A percentile compares a stretch with the other conserved stretches of the same genome.
These are phyloP conservation scores for Epithele typhae DNA, from an alignment of 768 basidiomycete species.

Conservation along the genomic window DNA sequence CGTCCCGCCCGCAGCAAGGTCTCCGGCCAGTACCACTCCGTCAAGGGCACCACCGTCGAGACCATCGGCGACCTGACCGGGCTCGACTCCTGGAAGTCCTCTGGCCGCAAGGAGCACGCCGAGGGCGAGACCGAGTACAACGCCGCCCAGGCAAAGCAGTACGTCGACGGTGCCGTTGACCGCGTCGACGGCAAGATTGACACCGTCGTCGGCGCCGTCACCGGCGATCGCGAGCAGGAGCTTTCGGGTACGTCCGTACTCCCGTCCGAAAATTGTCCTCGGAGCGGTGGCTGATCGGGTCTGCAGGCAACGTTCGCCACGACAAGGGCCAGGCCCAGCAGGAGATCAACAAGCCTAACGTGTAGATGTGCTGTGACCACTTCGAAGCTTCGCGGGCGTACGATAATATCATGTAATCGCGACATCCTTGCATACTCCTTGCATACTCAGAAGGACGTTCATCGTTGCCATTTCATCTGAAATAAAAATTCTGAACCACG, in stretches of 20 bases:
- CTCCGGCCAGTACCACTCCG: constrained; percentile 35
- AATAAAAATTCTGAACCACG: too few relatives aligned
- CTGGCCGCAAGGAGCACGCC: constrained; percentile 46
- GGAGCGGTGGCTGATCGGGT: too few relatives aligned
- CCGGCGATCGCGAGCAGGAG: constrained; percentile 51
- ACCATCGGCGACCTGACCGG: constrained; percentile 41
- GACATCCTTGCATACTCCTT: too few relatives aligned
- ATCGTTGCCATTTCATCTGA: too few relatives aligned
- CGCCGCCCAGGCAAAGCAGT: constrained; percentile 46
- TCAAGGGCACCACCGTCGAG: constrained; percentile 34
- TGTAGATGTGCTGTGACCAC: too few relatives aligned
- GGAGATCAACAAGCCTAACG: constrained; percentile 45
- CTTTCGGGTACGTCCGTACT: constrained; percentile 32
- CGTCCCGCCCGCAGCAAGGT: constrained; percentile 24
- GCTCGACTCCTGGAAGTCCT: constrained; percentile 33
- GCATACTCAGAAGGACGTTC: too few relatives aligned
- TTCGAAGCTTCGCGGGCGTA: too few relatives aligned
- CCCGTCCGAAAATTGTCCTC: neutral
- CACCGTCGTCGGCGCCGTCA: constrained; percentile 47
- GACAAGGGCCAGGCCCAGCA: constrained; percentile 56
- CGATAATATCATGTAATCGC: too few relatives aligned
- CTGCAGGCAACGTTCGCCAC: constrained; percentile 46
- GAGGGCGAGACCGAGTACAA: constrained; percentile 44
- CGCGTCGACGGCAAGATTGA: constrained; percentile 48
- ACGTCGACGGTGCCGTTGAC: constrained; percentile 44